Evolutionary conservation across 148 eudicot species (phyloP).

Genomic region (Euryodendron excelsum): DNA sequence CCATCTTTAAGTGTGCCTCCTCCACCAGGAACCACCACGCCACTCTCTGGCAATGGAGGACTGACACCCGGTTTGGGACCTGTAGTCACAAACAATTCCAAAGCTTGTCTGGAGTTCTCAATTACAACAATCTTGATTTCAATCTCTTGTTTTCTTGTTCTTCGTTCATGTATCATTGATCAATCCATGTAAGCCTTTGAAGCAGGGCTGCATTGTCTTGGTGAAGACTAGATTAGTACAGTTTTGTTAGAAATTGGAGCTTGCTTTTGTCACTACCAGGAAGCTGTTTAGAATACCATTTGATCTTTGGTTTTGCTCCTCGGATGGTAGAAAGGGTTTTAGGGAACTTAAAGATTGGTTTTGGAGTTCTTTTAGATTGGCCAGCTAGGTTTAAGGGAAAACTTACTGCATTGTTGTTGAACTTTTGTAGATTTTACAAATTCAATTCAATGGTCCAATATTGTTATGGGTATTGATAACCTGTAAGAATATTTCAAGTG

Average conservation of each 20-base stretch:
- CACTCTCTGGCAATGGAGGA: background rate
- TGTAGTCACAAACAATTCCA: slow-evolving; percentile 1
- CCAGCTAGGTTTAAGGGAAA: too few relatives aligned
- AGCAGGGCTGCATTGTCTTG: too few relatives aligned
- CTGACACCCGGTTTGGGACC: slow-evolving; percentile 17
- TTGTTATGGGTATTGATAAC: too few relatives aligned
- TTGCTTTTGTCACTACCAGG: background rate
- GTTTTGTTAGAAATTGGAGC: slow-evolving; percentile 15
- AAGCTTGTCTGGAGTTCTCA: background rate
- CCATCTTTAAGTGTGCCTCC: slow-evolving; percentile 8
- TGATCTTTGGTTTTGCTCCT: background rate
- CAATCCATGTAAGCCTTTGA: background rate
- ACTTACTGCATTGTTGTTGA: too few relatives aligned
- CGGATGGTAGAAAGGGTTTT: background rate
- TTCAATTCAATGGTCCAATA: too few relatives aligned
- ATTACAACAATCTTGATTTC: background rate
- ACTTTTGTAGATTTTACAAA: too few relatives aligned
- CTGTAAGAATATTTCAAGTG: too few relatives aligned
- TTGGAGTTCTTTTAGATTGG: too few relatives aligned
- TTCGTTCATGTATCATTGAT: slow-evolving; percentile 9
- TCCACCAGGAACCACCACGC: slow-evolving; percentile 19
- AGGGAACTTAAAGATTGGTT: background rate
- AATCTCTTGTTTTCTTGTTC: too few relatives aligned
- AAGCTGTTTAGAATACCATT: background rate
- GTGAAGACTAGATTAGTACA: slow-evolving; percentile 19